phyloP scores from a whole-genome alignment of 1,284 basidiomycete species.

The Pseudozyma tsukubaensis region DNA sequence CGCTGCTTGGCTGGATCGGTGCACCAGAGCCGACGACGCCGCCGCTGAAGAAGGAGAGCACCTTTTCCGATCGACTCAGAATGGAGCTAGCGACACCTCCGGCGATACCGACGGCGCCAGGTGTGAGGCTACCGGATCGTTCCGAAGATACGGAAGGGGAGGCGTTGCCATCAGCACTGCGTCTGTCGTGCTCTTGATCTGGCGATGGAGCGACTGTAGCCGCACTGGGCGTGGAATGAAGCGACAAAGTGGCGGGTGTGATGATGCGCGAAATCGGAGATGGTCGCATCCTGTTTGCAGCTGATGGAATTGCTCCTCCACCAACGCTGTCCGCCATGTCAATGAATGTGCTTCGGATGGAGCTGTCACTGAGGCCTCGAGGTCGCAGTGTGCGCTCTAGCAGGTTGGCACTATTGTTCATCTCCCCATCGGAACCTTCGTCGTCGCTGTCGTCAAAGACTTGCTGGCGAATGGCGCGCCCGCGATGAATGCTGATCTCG shows the following conservation, averaged over 20 bases:
- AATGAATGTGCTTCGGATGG: constrained; percentile 61
- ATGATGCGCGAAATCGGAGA: constrained; percentile 59
- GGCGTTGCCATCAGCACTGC: constrained; percentile 19
- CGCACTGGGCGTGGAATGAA: constrained; percentile 43
- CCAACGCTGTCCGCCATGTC: constrained; percentile 45
- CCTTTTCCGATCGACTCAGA: constrained; percentile 43
- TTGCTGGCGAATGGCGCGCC: constrained; percentile 39
- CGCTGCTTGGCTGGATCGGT: constrained; percentile 26
- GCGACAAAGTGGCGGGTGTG: constrained; percentile 59
- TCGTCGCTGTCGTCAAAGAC: constrained; percentile 45
- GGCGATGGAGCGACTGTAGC: constrained; percentile 5
- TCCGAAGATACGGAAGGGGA: constrained; percentile 42
- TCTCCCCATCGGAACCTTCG: constrained; percentile 37
- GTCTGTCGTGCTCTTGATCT: constrained; percentile 4
- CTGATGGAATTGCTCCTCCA: constrained; percentile 18
- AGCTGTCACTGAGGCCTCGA: constrained; percentile 64
- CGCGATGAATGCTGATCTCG: constrained; percentile 58
- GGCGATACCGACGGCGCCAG: constrained; percentile 20
- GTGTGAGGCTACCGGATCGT: constrained; percentile 33
- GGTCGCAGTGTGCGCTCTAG: constrained; percentile 48
- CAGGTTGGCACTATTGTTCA: constrained; percentile 27
- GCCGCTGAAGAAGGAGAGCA: constrained; percentile 44
- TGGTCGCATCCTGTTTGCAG: constrained; percentile 22
- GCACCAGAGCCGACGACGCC: constrained; percentile 34
- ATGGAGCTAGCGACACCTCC: constrained; percentile 35